These are phyloP conservation scores for Penicillium paxilli DNA, from an alignment of 495 filamentous ascomycete genomes.

Conservation along the genomic window DNA sequence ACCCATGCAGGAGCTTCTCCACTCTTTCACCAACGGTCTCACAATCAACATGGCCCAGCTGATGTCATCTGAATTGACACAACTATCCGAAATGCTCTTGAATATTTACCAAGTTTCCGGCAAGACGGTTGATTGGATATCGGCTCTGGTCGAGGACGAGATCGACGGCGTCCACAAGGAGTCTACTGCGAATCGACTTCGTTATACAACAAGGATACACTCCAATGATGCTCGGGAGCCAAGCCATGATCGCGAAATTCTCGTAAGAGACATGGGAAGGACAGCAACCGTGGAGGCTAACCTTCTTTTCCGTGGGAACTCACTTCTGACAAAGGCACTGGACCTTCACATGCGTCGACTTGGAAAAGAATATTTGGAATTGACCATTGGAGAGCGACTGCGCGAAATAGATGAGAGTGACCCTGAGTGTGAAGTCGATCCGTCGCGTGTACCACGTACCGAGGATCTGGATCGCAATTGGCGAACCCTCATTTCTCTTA, in stretches of 20 bases:
- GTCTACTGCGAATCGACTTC: constrained; percentile 59
- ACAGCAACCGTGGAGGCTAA: constrained; percentile 76
- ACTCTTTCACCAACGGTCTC: constrained; percentile 78
- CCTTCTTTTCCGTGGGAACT: constrained; percentile 93
- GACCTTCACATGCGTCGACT: constrained; percentile 94
- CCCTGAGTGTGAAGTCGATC: constrained; percentile 94
- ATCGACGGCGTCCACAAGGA: constrained; percentile 92
- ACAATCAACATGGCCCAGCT: constrained; percentile 82
- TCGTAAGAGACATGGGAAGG: constrained; percentile 60
- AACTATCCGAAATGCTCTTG: constrained; percentile 82
- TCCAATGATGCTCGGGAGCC: constrained; percentile 76
- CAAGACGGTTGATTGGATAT: constrained; percentile 85
- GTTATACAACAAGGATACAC: constrained; percentile 75
- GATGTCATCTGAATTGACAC: constrained; percentile 72
- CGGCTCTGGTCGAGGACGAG: constrained; percentile 90
- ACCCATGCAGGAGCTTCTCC: constrained; percentile 79
- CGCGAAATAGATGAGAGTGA: constrained; percentile 84
- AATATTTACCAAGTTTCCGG: constrained; percentile 98
- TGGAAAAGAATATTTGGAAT: constrained; percentile 90
- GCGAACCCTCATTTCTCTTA: constrained; percentile 72
- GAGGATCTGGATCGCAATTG: constrained; percentile 85
- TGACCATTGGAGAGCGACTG: constrained; percentile 82
- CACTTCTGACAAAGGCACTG: constrained; percentile 87
- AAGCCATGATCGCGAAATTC: constrained; percentile 57
- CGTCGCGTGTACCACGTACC: constrained; percentile 61